phyloP scores from a whole-genome alignment of 257 asterid genomes.

The Nicotiana noctiflora region DNA sequence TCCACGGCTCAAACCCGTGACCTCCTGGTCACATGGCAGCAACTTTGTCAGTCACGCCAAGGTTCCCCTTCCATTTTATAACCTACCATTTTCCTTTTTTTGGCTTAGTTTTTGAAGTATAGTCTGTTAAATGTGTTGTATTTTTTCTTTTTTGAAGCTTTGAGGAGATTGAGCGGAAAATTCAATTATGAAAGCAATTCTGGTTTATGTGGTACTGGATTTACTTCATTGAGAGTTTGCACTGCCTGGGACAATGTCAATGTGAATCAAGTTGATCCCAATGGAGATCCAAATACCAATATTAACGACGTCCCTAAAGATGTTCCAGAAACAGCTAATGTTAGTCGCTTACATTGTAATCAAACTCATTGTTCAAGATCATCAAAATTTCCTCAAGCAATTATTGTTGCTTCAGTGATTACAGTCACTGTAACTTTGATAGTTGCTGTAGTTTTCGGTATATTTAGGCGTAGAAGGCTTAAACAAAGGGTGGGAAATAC shows the following conservation, averaged over 20 bases:
- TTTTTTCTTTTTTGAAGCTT: conserved; percentile 41
- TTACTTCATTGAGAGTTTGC: conserved; percentile 63
- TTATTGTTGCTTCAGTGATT: conserved; percentile 43
- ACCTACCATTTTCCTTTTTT: not conserved
- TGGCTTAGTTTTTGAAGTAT: not conserved
- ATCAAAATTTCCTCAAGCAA: conserved; percentile 46
- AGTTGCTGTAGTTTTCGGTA: conserved; percentile 25
- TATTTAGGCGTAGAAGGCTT: conserved; percentile 36
- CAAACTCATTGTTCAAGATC: conserved; percentile 47
- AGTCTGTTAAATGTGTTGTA: conserved; percentile 3
- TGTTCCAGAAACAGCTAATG: conserved; percentile 44
- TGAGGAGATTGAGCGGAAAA: conserved; percentile 44
- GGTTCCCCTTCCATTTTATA: not conserved
- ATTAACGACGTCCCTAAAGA: conserved; percentile 5
- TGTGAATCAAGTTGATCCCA: conserved; percentile 25
- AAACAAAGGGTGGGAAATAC: conserved; percentile 62
- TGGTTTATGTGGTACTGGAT: conserved; percentile 74
- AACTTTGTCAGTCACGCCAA: too few relatives aligned
- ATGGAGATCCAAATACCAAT: conserved; percentile 10
- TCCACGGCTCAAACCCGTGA: too few relatives aligned
- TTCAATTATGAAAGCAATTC: conserved; percentile 54
- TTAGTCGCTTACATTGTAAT: conserved; percentile 39
- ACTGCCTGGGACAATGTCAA: conserved; percentile 50
- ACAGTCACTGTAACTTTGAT: conserved; percentile 24
- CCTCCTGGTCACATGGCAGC: too few relatives aligned